Evolutionary conservation across 352 stramenopile genomes (phyloP), one percentile per base, ranked within the genome.

Genomic region (Globisporangium cederbergense): DNA sequence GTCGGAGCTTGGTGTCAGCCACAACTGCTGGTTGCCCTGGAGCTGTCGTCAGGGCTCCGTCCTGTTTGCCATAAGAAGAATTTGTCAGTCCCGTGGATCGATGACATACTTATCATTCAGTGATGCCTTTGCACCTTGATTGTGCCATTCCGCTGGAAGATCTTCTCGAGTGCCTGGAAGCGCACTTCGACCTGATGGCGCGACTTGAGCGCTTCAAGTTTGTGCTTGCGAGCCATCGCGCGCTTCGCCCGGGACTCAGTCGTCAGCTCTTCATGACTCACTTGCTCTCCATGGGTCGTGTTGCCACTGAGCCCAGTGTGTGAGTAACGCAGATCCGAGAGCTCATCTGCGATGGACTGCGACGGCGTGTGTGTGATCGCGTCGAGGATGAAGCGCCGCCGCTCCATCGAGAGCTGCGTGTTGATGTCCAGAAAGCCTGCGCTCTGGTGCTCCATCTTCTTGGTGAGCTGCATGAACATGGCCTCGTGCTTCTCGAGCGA

Each of bases 391-490:
- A 93, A 93, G 1, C 75, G 72, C 3, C 81, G 56, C 10, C 84
- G 73, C 61, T 93, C 84, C 77, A 91, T 90, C 0, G 81, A 91
- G 6, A 93, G 57, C 45, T 93, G 84, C 7, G 84, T 91, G 50
- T 91, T 91, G 64, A 90, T 89, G 11, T 88, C 81, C 11, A 93
- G 65, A 34, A 89, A 89, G 0, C 84, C 81, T 32, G 74, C 72
- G 58, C 79, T 90, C 60, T 93, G 84, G 20, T 88, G 79, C 83
- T 90, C 81, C 84, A 93, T 93, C 59, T 89, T 91, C 64, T 88
- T 77, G 5, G 83, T 93, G 10, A 93, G 74, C 54, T 87, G 78
- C 47, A 81, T 75, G 47, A 93, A 93, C 77, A 89, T 89, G 36
- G 74, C 60, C 51, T 89, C 79, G 45, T 88, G 77, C 42, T 88